These are phyloP conservation scores for Sugiyamaella xylanicola DNA, from an alignment of 1,139 yeast species.

Conservation along the genomic window DNA sequence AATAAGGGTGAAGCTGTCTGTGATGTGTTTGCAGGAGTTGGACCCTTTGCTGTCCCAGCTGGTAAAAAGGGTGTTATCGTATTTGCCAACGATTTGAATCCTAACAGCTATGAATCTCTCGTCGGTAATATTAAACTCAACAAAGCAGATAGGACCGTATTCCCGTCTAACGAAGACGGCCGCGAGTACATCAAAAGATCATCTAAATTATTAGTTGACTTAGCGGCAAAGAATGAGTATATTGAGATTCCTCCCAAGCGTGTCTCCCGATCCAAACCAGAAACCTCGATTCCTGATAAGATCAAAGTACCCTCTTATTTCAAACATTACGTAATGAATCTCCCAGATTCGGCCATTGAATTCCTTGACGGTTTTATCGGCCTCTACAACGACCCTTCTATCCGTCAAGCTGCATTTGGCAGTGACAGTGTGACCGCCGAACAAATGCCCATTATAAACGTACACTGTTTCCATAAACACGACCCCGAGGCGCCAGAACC, in stretches of 20 bases:
- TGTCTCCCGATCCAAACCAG: conserved; percentile 34
- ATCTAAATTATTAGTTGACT: conserved; percentile 51
- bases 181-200: conserved; percentile 72
- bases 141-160: conserved; percentile 62
- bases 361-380: conserved; percentile 79
- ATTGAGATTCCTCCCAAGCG: conserved; percentile 31
- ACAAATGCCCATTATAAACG: conserved; percentile 72
- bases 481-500: conserved; percentile 74
- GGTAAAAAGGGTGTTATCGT: conserved; percentile 81
- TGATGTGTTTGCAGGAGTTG: conserved; percentile 98
- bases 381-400: conserved; percentile 52
- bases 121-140: conserved; percentile 64
- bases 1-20: conserved; percentile 67
- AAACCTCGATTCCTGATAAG: conserved; percentile 20
- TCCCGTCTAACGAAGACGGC: conserved; percentile 76
- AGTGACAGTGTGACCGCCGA: conserved; percentile 16
- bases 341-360: conserved; percentile 91
- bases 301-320: conserved; percentile 58
- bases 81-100: conserved; percentile 91
- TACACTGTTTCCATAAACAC: conserved; percentile 91
- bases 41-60: conserved; percentile 97
- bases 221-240: conserved; percentile 30
- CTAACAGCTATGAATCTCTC: conserved; percentile 75
- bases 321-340: conserved; percentile 87
- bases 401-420: conserved; percentile 40